Evolutionary conservation across 768 basidiomycete species (phyloP).

Genomic region (Pleurotus tuoliensis): DNA sequence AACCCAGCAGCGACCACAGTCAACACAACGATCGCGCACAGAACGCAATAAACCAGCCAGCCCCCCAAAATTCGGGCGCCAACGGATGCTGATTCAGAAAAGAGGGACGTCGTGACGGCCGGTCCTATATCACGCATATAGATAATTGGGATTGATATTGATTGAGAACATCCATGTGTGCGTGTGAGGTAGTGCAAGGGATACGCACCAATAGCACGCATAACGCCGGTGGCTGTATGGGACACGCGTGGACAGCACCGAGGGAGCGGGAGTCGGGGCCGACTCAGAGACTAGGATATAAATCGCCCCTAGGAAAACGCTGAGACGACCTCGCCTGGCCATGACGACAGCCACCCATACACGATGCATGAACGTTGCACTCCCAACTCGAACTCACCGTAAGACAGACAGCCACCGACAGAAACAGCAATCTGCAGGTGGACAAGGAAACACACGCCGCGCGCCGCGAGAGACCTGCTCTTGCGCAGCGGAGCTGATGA

Average conservation of each 20-base stretch:
- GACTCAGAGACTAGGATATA: neutral
- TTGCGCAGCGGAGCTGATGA: conserved; percentile 9
- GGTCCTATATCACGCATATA: conserved; percentile 34
- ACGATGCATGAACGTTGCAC: no score
- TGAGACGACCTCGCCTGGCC: neutral
- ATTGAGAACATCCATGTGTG: no score
- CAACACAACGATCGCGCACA: conserved; percentile 24
- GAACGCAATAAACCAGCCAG: conserved; percentile 48
- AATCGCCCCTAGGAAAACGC: neutral
- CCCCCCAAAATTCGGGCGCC: conserved; percentile 49
- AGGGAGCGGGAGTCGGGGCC: neutral
- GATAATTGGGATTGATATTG: no score
- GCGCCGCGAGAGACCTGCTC: neutral
- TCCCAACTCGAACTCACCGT: neutral
- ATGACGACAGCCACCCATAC: neutral
- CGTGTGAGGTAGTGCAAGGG: no score
- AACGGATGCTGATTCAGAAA: conserved; percentile 64
- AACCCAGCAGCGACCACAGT: conserved; percentile 29
- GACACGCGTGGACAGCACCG: neutral
- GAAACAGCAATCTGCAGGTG: neutral
- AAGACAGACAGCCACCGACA: neutral
- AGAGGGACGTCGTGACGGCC: conserved; percentile 56
- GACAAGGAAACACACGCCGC: neutral
- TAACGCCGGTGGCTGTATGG: neutral
- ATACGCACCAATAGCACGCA: neutral